A percentile compares a stretch with the other conserved stretches of the same genome.
Conservation (phyloP, 768 basidiomycete species). For the Tricholoma sp. region DNA sequence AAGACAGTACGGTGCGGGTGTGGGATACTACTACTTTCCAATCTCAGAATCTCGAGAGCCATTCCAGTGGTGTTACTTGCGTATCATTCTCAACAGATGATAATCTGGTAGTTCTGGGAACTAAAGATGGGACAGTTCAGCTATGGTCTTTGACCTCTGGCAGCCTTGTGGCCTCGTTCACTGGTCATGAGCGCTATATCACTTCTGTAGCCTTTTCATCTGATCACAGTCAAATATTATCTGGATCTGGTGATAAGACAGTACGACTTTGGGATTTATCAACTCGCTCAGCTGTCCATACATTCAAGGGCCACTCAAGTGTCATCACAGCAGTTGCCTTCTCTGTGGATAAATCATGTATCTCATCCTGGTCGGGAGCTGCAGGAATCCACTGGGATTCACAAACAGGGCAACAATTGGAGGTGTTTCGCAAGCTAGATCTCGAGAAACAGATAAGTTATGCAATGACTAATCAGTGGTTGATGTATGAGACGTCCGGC, state of each 20-base stretch:
- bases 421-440: background rate
- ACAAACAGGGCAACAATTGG: background rate
- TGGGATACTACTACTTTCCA: constrained; percentile 4
- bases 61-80: constrained; percentile 6
- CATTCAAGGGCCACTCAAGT: constrained; percentile 1
- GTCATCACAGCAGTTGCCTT: constrained; percentile 4
- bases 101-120: constrained; percentile 3
- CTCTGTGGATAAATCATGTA: constrained; percentile 1
- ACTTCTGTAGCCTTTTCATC: constrained; percentile 6
- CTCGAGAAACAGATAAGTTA: constrained; percentile 1
- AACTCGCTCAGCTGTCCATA: background rate
- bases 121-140: constrained; percentile 7
- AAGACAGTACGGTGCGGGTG: constrained; percentile 6
- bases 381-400: constrained; percentile 5
- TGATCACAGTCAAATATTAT: background rate
- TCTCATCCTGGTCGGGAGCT: constrained; percentile 5
- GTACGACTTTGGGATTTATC: constrained; percentile 7
- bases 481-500: background rate
- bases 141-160: constrained; percentile 5
- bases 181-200: constrained; percentile 5
- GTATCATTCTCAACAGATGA: constrained; percentile 5
- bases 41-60: constrained; percentile 4
- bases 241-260: constrained; percentile 9
- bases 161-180: constrained; percentile 1
- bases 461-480: constrained; percentile 2